Conservation (phyloP, 805 yeast genomes). For the Candida sphagnicola region DNA sequence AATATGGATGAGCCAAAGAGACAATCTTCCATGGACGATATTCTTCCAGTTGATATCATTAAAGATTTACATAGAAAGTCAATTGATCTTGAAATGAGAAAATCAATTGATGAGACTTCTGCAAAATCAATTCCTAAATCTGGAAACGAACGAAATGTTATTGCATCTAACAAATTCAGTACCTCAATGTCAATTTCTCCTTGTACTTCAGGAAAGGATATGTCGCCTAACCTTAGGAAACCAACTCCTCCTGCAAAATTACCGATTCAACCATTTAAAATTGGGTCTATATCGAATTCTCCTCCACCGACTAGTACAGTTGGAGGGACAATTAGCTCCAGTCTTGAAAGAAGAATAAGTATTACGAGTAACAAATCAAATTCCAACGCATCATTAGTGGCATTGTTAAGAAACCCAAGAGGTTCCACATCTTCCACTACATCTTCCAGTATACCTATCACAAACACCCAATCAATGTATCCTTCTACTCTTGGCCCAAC, state of each 20-base stretch:
- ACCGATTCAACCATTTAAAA: slow-evolving; percentile 56
- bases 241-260: slow-evolving; percentile 19
- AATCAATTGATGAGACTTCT: slow-evolving; percentile 2
- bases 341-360: slow-evolving; percentile 34
- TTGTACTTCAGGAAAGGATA: slow-evolving; percentile 12
- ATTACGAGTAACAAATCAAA: slow-evolving; percentile 45
- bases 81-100: slow-evolving; percentile 4
- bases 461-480: slow-evolving; percentile 10
- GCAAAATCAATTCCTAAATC: slow-evolving; percentile 2
- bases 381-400: slow-evolving; percentile 52
- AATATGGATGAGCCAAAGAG: slow-evolving; percentile 33
- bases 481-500: slow-evolving; percentile 9
- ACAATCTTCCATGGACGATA: slow-evolving; percentile 2
- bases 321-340: slow-evolving; percentile 16
- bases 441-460: slow-evolving; percentile 15
- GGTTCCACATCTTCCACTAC: slow-evolving; percentile 41
- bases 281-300: slow-evolving; percentile 52
- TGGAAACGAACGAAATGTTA: background rate
- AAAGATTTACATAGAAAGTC: slow-evolving; percentile 4
- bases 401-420: slow-evolving; percentile 47
- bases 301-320: slow-evolving; percentile 32
- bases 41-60: slow-evolving; percentile 1
- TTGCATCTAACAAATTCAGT: background rate
- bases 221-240: slow-evolving; percentile 9
- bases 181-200: slow-evolving; percentile 25